Base-by-base conservation (phyloP, 169 alveolate species). In the Cryptosporidium sp. region DNA sequence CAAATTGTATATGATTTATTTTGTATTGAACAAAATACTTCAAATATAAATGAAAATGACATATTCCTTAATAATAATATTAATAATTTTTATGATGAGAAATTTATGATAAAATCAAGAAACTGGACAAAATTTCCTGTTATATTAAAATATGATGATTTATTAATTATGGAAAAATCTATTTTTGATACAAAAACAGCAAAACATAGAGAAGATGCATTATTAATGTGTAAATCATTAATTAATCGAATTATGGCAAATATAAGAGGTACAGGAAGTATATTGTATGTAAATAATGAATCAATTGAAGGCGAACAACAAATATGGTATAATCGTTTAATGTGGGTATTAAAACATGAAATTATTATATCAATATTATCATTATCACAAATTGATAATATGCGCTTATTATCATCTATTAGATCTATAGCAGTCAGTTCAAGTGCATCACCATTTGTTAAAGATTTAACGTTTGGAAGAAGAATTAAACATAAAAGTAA, bases 341-440 rank as follows among this genome's bases (percentile, higher is more conserved):
- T 80, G 70, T 80, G 89, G 89, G 89, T 80, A 21, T 62, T 80
- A 62, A 80, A 80, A 39, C 74, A 80, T 80, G 89, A 80, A 80
- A 62, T 80, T n/a, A 74, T 80, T 31, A 80, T 80, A 21, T 41
- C 89, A 59, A 12, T 80, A 23, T 62, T 62, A 61, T 80, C 89
- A 0, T 14, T 80, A n/a, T 37, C 73, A 26, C 89, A 80, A 65
- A 48, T 16, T 21, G 89, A 80, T 62, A 26, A 61, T 21, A 48
- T 65, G 4, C 55, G 70, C 2, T 45, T 80, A 21, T 59, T 80
- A 18, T 37, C 74, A 10, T 80, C 89, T 35, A 61, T 80, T 33
- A 59, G 74, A 62, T 62, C 89, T 31, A 61, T 80, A 14, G 89
- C 89, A 39, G 75, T 80, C 2, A 62, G 80, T 41, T 45, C 89